Conservation (phyloP, 106 monocot species). For the Gastrodia elata region DNA sequence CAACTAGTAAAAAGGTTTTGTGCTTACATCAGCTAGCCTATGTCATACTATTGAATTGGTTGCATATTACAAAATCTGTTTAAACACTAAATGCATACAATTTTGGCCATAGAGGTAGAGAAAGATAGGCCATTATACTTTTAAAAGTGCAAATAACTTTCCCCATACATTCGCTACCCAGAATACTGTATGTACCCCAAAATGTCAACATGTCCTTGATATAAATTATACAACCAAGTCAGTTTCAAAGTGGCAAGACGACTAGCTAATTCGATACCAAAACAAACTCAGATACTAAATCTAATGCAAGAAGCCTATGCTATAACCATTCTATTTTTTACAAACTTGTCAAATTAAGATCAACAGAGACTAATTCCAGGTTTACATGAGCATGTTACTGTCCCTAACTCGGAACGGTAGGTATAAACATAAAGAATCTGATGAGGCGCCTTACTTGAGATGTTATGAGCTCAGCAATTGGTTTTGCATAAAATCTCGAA, state of each 20-base stretch:
- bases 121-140: neutral
- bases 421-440: neutral
- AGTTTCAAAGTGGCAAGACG: neutral
- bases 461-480: slow-evolving; percentile 95
- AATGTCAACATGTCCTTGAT: neutral
- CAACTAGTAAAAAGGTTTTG: neutral
- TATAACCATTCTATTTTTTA: neutral
- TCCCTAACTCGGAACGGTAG: neutral
- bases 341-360: neutral
- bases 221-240: slow-evolving; percentile 1
- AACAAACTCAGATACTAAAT: neutral
- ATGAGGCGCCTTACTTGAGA: slow-evolving; percentile 45
- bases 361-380: neutral
- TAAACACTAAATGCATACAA: neutral
- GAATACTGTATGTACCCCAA: neutral
- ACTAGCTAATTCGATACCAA: neutral
- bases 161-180: neutral
- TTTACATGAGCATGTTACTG: neutral
- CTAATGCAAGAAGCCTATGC: too few species aligned
- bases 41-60: neutral
- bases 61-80: neutral
- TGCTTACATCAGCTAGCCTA: neutral
- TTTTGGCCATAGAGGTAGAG: neutral
- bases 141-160: neutral
- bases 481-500: slow-evolving; percentile 96